Evolutionary conservation across 2,329 filamentous ascomycete genomes (phyloP).

Genomic region (Fusarium sp.): DNA sequence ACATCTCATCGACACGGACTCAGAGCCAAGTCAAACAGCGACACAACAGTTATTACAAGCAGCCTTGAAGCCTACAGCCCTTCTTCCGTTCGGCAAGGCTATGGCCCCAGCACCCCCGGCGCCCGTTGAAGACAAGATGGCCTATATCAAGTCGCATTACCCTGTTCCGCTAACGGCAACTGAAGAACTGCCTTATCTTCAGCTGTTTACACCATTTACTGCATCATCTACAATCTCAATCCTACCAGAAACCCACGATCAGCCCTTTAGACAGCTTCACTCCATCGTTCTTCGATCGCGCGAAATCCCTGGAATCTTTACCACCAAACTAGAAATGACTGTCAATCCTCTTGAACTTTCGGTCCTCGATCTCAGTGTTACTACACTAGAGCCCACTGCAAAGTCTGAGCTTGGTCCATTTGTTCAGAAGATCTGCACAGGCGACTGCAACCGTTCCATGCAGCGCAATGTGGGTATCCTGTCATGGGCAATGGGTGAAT

Average conservation of each 20-base stretch:
- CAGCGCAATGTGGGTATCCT: slow-evolving; percentile 69
- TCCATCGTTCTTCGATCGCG: slow-evolving; percentile 63
- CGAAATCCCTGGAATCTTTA: slow-evolving; percentile 65
- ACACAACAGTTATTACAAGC: slow-evolving; percentile 61
- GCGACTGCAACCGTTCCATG: slow-evolving; percentile 58
- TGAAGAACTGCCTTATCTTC: slow-evolving; percentile 76
- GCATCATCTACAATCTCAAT: slow-evolving; percentile 68
- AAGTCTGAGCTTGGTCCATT: slow-evolving; percentile 69
- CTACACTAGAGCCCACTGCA: slow-evolving; percentile 68
- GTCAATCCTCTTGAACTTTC: slow-evolving; percentile 66
- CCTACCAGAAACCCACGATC: slow-evolving; percentile 52
- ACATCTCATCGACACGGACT: slow-evolving; percentile 55
- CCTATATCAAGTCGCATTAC: slow-evolving; percentile 70
- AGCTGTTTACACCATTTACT: slow-evolving; percentile 76
- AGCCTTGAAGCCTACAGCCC: slow-evolving; percentile 63
- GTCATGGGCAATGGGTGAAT: slow-evolving; percentile 76
- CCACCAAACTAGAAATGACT: slow-evolving; percentile 67
- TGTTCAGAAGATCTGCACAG: slow-evolving; percentile 57
- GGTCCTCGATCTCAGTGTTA: slow-evolving; percentile 66
- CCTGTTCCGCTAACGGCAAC: slow-evolving; percentile 71
- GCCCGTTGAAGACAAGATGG: slow-evolving; percentile 49
- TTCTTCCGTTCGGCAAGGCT: slow-evolving; percentile 64
- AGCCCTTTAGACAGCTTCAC: slow-evolving; percentile 65
- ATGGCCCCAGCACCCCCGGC: slow-evolving; percentile 43
- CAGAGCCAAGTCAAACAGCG: slow-evolving; percentile 43